phyloP scores from a whole-genome alignment of 768 basidiomycete species.

The Tephrocybe sp. region DNA sequence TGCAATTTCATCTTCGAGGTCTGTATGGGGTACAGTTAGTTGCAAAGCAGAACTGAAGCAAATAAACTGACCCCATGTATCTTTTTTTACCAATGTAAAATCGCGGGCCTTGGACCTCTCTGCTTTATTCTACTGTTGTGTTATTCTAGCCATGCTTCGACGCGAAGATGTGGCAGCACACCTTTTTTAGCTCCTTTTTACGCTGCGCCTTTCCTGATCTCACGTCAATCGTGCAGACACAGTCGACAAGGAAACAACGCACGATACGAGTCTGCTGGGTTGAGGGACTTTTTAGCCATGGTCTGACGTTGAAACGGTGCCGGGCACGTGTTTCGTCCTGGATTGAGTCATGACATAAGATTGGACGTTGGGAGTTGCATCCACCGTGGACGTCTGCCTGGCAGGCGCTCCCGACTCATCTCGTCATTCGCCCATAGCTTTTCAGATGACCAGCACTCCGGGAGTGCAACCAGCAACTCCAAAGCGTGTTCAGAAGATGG shows the following conservation, averaged over 20 bases:
- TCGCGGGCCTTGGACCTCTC: constrained; percentile 79
- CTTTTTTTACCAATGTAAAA: constrained; percentile 91
- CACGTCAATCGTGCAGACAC: neutral
- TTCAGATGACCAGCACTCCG: constrained; percentile 36
- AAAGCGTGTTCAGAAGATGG: constrained; percentile 68
- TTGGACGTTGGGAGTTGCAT: constrained; percentile 15
- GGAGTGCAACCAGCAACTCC: constrained; percentile 37
- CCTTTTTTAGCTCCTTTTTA: constrained; percentile 96
- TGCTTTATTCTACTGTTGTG: constrained; percentile 83
- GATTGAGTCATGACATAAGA: constrained; percentile 37
- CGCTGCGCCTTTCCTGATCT: constrained; percentile 81
- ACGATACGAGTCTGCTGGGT: constrained; percentile 95
- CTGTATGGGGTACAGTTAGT: constrained; percentile 33
- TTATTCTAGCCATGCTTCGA: constrained; percentile 17
- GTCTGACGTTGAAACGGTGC: constrained; percentile 12
- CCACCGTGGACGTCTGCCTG: constrained; percentile 35
- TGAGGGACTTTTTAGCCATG: constrained; percentile 87
- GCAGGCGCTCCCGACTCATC: constrained; percentile 13
- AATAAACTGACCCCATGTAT: constrained; percentile 65
- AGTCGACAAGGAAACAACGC: constrained; percentile 27
- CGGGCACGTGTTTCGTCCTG: constrained; percentile 31
- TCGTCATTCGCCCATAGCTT: neutral
- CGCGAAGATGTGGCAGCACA: constrained; percentile 28
- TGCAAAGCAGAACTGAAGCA: neutral
- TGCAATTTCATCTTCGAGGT: constrained; percentile 78